Evolutionary conservation across 108 stramenopile species (phyloP).

Genomic region (Cyclostephanos invisitatus): DNA sequence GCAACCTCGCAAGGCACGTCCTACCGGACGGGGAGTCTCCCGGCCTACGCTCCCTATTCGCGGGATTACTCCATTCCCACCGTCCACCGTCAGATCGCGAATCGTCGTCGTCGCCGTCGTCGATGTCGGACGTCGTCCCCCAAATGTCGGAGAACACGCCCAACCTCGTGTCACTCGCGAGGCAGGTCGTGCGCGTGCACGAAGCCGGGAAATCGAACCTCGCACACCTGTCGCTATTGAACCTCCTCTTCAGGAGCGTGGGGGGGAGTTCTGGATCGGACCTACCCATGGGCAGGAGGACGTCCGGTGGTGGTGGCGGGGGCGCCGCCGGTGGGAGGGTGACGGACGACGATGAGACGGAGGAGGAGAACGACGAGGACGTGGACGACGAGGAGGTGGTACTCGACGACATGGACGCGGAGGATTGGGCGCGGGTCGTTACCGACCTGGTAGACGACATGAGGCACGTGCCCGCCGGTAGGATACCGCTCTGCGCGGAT

Average conservation of each 20-base stretch:
- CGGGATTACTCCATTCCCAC: conserved; percentile 49
- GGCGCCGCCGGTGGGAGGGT: background rate
- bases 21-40: conserved; percentile 48
- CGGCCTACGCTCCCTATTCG: conserved; percentile 41
- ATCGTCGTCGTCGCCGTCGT: no score
- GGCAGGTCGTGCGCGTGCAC: conserved; percentile 38
- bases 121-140: background rate
- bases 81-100: conserved; percentile 13
- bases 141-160: conserved; percentile 16
- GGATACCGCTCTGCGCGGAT: conserved; percentile 62
- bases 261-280: conserved; percentile 58
- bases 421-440: conserved; percentile 67
- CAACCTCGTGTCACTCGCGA: conserved; percentile 38
- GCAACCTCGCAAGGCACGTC: conserved; percentile 39
- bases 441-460: conserved; percentile 81
- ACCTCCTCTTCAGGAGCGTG: conserved; percentile 82
- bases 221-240: conserved; percentile 62
- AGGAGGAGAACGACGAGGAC: conserved; percentile 28
- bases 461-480: conserved; percentile 56
- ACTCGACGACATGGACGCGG: conserved; percentile 72
- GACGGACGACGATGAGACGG: conserved; percentile 6
- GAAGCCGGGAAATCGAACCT: conserved; percentile 53
- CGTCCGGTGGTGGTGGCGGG: background rate
- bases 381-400: conserved; percentile 40
- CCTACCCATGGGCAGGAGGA: conserved; percentile 24